These are phyloP conservation scores for Populus ilicifolia DNA, from an alignment of 345 rosid species.

Conservation along the genomic window DNA sequence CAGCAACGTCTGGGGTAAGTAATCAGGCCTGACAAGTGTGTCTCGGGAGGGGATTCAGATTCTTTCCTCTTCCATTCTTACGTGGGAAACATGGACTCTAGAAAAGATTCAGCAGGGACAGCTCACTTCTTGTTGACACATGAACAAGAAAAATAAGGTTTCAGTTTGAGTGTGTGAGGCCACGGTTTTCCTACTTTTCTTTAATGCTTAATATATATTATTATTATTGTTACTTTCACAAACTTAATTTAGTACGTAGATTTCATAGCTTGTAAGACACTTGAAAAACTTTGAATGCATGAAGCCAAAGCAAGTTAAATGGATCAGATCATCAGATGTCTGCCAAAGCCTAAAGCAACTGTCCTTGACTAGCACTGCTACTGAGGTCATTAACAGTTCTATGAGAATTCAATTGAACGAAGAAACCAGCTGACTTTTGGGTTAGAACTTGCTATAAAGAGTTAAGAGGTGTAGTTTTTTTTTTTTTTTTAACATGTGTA, in stretches of 20 bases:
- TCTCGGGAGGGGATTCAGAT: slow-evolving; percentile 22
- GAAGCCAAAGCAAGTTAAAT: no score
- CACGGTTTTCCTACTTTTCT: background rate
- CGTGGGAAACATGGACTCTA: background rate
- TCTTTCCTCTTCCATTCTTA: slow-evolving; percentile 11
- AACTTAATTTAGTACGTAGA: no score
- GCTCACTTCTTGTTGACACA: background rate
- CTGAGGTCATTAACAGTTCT: background rate
- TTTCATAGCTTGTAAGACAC: no score
- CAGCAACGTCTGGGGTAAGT: slow-evolving; percentile 36
- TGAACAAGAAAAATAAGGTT: background rate
- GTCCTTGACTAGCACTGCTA: no score
- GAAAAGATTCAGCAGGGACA: background rate
- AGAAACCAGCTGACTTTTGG: background rate
- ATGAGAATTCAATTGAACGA: background rate
- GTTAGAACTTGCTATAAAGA: background rate
- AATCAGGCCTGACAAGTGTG: slow-evolving; percentile 24
- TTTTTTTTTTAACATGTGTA: no score
- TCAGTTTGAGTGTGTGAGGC: background rate
- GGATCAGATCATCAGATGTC: no score
- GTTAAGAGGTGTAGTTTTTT: background rate
- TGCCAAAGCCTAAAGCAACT: no score
- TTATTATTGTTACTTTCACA: no score
- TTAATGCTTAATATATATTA: no score
- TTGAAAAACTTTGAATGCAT: no score